Evolutionary conservation across 805 yeast species (phyloP).

Genomic region (Wickerhamomyces rabaulensis): DNA sequence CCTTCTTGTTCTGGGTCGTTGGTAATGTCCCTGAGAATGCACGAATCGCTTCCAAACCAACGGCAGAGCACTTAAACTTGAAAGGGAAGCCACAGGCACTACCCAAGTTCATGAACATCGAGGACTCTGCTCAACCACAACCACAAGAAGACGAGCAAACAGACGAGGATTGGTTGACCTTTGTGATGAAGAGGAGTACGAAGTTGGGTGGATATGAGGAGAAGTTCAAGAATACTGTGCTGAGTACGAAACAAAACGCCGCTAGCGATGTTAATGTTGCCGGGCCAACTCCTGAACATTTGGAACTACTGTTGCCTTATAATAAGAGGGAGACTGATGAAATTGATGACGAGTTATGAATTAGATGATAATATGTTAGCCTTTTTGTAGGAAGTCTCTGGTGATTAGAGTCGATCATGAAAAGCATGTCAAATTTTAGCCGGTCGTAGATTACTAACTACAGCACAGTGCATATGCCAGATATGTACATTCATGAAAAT

Average conservation of each 20-base stretch:
- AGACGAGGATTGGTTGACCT: slow-evolving; percentile 33
- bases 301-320: slow-evolving; percentile 15
- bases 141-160: slow-evolving; percentile 3
- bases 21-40: slow-evolving; percentile 40
- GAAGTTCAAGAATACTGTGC: slow-evolving; percentile 17
- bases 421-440: no score
- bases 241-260: slow-evolving; percentile 7
- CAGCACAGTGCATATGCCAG: no score
- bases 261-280: slow-evolving; percentile 13
- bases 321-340: neutral
- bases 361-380: no score
- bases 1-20: slow-evolving; percentile 53
- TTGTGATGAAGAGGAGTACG: slow-evolving; percentile 25
- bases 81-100: slow-evolving; percentile 10
- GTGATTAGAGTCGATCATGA: no score
- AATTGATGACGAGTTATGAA: neutral
- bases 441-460: no score
- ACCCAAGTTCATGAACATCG: slow-evolving; percentile 27
- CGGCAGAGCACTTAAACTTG: slow-evolving; percentile 20
- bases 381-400: no score
- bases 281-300: slow-evolving; percentile 14
- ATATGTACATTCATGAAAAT: neutral
- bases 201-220: slow-evolving; percentile 15
- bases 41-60: slow-evolving; percentile 31
- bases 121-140: slow-evolving; percentile 8